These are phyloP conservation scores for Beta corolliflora DNA, from an alignment of 179 eudicot species.

Conservation along the genomic window DNA sequence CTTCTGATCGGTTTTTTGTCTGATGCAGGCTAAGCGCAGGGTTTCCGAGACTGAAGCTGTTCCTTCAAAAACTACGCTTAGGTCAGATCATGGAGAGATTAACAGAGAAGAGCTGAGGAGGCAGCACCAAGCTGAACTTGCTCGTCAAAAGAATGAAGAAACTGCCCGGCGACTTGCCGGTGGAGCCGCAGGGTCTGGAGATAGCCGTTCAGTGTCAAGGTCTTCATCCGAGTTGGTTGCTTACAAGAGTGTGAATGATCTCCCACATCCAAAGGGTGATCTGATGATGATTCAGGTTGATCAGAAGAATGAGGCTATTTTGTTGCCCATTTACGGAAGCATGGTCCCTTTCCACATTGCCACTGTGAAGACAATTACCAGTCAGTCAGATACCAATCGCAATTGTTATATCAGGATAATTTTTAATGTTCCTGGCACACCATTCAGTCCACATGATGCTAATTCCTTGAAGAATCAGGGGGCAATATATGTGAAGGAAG, in stretches of 20 bases:
- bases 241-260: constrained; percentile 76
- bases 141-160: constrained; percentile 94
- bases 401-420: constrained; percentile 69
- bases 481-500: constrained; percentile 72
- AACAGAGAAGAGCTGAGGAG: constrained; percentile 81
- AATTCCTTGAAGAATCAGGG: constrained; percentile 64
- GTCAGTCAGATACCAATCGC: constrained; percentile 75
- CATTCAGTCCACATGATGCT: constrained; percentile 67
- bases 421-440: constrained; percentile 81
- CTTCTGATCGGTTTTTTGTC: not conserved
- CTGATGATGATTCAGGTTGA: constrained; percentile 81
- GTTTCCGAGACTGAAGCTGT: constrained; percentile 34
- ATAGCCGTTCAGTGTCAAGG: constrained; percentile 47
- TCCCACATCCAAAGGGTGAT: constrained; percentile 70
- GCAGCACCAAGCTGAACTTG: constrained; percentile 96
- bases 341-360: constrained; percentile 89
- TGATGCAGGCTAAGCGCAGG: constrained; percentile 41
- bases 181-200: constrained; percentile 52
- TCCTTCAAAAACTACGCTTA: constrained; percentile 72
- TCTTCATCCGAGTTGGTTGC: constrained; percentile 69
- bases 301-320: constrained; percentile 74
- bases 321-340: constrained; percentile 73
- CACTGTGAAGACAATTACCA: constrained; percentile 71
- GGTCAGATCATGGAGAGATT: constrained; percentile 79
- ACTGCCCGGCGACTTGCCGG: constrained; percentile 94